These are phyloP conservation scores for Alternaria sp. DNA, from an alignment of 2,329 filamentous ascomycete genomes.

Conservation along the genomic window DNA sequence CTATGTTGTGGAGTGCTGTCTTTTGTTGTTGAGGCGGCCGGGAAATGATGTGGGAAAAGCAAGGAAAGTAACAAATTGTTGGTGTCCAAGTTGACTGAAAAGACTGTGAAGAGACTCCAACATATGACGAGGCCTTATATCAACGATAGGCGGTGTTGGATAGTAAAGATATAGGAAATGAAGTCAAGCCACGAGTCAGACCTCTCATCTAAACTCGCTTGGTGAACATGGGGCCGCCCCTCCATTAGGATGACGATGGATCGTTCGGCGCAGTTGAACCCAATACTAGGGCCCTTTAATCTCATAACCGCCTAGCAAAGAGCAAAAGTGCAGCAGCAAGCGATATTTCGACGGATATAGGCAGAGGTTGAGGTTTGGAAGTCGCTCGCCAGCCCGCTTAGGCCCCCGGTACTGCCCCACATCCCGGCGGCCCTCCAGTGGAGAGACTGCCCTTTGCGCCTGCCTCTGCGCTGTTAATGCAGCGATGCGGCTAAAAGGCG, in stretches of 20 bases:
- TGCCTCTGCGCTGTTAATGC: constrained; percentile 29
- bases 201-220: constrained; percentile 32
- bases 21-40: constrained; percentile 20
- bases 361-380: constrained; percentile 41
- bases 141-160: constrained; percentile 13
- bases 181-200: constrained; percentile 46
- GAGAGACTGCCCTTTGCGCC: constrained; percentile 23
- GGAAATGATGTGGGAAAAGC: constrained; percentile 10
- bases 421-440: constrained; percentile 25
- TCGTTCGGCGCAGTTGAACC: constrained; percentile 21
- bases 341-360: constrained; percentile 30
- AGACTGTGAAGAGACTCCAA: constrained; percentile 12
- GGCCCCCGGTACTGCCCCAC: constrained; percentile 26
- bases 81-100: constrained; percentile 9
- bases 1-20: constrained; percentile 25
- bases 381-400: constrained; percentile 13
- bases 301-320: constrained; percentile 27
- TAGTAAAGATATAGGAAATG: constrained; percentile 39
- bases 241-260: constrained; percentile 15
- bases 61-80: constrained; percentile 1
- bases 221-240: constrained; percentile 28
- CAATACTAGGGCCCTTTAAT: constrained; percentile 41
- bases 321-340: constrained; percentile 12
- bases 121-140: constrained; percentile 25
- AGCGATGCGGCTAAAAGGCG: constrained; percentile 31